Evolutionary conservation across 441 rosid species (phyloP).

Genomic region (Pelargonium fulgidum): DNA sequence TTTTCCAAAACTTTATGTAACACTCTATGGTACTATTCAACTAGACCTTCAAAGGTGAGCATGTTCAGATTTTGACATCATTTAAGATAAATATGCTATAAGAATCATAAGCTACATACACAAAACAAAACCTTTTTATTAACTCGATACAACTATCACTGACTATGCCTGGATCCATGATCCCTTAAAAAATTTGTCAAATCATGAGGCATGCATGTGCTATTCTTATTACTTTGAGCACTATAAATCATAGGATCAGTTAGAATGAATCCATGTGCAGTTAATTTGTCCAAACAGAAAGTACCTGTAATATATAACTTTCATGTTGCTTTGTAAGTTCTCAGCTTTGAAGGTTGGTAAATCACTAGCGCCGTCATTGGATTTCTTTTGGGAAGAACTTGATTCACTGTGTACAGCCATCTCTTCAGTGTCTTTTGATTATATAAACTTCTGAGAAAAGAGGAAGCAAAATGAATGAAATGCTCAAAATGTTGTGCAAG

Average conservation of each 20-base stretch:
- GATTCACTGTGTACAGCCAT: slow-evolving; percentile 47
- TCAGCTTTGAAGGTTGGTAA: slow-evolving; percentile 61
- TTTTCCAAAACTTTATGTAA: no score
- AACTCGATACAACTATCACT: not conserved
- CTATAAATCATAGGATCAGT: not conserved
- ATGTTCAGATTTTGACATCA: no score
- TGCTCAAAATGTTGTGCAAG: no score
- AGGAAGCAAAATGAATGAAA: slow-evolving; percentile 10
- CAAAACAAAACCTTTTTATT: not conserved
- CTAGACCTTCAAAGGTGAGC: no score
- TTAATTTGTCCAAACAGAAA: slow-evolving; percentile 24
- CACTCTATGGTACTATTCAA: no score
- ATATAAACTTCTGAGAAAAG: slow-evolving; percentile 10
- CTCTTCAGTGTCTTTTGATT: slow-evolving; percentile 10
- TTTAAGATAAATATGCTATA: no score
- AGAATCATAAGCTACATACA: no score
- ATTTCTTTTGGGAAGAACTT: slow-evolving; percentile 42
- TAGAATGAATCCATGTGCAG: not conserved
- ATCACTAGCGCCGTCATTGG: slow-evolving; percentile 43
- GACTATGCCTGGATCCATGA: slow-evolving; percentile 13
- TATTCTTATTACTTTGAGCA: no score
- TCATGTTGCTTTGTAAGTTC: slow-evolving; percentile 84
- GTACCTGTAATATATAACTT: slow-evolving; percentile 77
- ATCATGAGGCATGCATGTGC: no score
- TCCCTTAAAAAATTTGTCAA: not conserved